Evolutionary conservation across 495 filamentous ascomycete species (phyloP).

Genomic region (Penicillium tannophilum): DNA sequence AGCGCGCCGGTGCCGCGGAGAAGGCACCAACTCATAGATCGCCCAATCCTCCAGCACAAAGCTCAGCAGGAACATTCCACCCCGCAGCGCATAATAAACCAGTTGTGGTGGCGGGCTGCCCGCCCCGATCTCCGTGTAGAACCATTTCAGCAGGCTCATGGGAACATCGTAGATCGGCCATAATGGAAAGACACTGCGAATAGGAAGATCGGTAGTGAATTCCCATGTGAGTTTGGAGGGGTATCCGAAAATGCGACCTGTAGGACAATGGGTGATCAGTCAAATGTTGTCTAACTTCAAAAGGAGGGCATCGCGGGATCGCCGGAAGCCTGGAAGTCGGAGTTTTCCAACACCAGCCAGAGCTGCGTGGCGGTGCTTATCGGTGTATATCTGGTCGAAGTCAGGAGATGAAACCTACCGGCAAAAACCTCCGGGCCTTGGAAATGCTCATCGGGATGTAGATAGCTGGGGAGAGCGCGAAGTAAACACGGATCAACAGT

Average conservation of each 20-base stretch:
- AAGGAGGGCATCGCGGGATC: constrained; percentile 6
- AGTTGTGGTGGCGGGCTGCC: constrained; percentile 63
- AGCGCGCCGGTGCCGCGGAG: constrained; percentile 67
- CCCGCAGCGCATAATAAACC: constrained; percentile 85
- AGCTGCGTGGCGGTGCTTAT: background rate
- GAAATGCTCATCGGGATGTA: constrained; percentile 98
- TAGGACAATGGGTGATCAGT: constrained; percentile 2
- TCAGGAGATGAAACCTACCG: constrained; percentile 60
- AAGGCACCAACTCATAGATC: constrained; percentile 82
- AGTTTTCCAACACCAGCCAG: constrained; percentile 1
- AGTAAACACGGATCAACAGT: constrained; percentile 85
- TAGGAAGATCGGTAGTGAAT: constrained; percentile 80
- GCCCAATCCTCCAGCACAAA: constrained; percentile 99
- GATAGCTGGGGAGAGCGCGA: constrained; percentile 93
- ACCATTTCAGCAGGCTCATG: constrained; percentile 86
- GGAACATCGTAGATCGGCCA: constrained; percentile 92
- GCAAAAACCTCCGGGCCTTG: constrained; percentile 97
- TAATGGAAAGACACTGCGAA: constrained; percentile 94
- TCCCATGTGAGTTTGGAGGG: constrained; percentile 90
- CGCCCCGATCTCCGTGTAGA: constrained; percentile 66
- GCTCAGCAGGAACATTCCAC: constrained; percentile 88
- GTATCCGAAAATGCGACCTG: constrained; percentile 88
- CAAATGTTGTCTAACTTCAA: background rate
- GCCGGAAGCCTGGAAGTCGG: constrained; percentile 4
- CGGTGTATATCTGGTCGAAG: background rate